Conservation (phyloP, 345 rosid genomes). For the Fremontodendron californicum region DNA sequence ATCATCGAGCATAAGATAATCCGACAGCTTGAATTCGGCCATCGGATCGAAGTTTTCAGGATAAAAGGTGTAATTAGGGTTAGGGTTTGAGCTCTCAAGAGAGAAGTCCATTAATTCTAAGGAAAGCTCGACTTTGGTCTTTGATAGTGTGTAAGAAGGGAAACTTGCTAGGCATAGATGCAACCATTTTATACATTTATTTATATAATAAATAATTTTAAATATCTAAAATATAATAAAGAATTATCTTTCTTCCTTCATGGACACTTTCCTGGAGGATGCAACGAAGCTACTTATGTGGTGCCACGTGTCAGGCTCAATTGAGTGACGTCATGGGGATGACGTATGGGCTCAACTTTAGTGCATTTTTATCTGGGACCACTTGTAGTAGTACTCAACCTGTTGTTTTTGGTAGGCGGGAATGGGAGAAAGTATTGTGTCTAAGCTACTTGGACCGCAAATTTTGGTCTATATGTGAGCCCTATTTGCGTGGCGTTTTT, state of each 20-base stretch:
- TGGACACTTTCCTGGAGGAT: not conserved
- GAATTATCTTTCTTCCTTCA: not conserved
- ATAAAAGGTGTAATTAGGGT: not conserved
- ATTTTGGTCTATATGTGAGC: not conserved
- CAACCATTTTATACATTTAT: not conserved
- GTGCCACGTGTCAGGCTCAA: not conserved
- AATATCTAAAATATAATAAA: not conserved
- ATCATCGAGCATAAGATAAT: not conserved
- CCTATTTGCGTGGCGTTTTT: not conserved
- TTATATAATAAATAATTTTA: not conserved
- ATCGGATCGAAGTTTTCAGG: not conserved
- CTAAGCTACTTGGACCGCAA: not conserved
- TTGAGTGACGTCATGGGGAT: not conserved
- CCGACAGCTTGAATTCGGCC: not conserved
- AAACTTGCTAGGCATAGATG: not conserved
- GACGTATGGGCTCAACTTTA: not conserved
- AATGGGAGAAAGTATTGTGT: not conserved
- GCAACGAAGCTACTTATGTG: not conserved
- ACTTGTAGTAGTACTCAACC: not conserved
- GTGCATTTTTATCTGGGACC: not conserved
- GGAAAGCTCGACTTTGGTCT: not conserved
- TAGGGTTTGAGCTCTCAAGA: constrained; percentile 1
- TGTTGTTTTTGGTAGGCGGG: not conserved
- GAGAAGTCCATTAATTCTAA: not conserved
- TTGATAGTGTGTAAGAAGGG: not conserved